phyloP scores from a whole-genome alignment of 1,284 basidiomycete species.

The Apiotrichum montevideense region DNA sequence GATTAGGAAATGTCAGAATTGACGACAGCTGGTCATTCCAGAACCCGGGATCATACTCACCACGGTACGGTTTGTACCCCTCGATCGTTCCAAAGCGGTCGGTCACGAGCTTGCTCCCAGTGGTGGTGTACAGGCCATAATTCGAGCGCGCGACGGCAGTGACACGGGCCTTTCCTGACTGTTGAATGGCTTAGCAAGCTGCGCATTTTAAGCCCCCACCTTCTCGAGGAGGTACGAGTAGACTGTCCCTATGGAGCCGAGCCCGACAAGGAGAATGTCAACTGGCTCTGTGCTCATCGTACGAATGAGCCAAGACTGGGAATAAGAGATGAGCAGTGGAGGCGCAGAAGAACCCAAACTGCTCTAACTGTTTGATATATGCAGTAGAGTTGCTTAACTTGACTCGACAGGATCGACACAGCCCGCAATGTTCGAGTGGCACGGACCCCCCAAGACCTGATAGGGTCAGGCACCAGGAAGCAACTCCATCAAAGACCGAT shows the following conservation, averaged over 20 bases:
- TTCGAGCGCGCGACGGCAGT: conserved; percentile 70
- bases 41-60: conserved; percentile 36
- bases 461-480: too few relatives aligned
- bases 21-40: too few relatives aligned
- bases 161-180: conserved; percentile 57
- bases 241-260: conserved; percentile 52
- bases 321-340: too few relatives aligned
- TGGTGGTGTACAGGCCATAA: conserved; percentile 53
- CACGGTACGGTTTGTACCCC: conserved; percentile 59
- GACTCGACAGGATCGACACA: too few relatives aligned
- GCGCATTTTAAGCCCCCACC: neutral
- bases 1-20: too few relatives aligned
- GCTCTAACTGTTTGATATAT: too few relatives aligned
- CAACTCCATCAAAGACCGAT: too few relatives aligned
- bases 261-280: conserved; percentile 47
- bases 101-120: conserved; percentile 56
- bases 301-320: too few relatives aligned
- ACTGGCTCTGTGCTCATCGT: neutral
- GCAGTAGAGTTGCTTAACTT: too few relatives aligned
- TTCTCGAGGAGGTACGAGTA: conserved; percentile 60
- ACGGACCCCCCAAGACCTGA: too few relatives aligned
- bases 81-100: conserved; percentile 56
- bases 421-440: too few relatives aligned
- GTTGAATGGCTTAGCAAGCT: neutral
- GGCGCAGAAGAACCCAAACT: too few relatives aligned